Evolutionary conservation across 202 grass and related monocot genomes (phyloP).

Genomic region (Setaria viridis): DNA sequence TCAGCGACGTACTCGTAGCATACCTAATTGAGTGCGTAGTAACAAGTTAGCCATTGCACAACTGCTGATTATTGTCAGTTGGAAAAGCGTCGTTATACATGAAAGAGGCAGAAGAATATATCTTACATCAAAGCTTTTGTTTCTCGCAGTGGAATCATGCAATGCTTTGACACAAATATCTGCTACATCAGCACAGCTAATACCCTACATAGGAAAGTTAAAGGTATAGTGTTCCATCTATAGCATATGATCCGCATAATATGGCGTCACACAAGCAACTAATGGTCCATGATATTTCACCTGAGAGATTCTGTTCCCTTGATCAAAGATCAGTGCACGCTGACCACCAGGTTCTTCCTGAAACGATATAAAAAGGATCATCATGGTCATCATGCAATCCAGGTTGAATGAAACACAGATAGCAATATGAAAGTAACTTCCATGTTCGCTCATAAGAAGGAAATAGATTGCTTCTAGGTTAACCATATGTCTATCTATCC

Average conservation of each 20-base stretch:
- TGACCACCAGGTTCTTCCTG: constrained; percentile 99
- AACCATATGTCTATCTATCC: neutral
- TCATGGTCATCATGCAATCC: neutral
- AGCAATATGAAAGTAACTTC: constrained; percentile 16
- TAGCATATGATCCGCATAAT: neutral
- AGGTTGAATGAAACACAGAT: neutral
- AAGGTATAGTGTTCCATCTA: constrained; percentile 4
- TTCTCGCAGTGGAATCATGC: constrained; percentile 97
- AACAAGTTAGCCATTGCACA: constrained; percentile 5
- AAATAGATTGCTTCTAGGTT: neutral
- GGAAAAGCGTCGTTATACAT: neutral
- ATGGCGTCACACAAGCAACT: neutral
- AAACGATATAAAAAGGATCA: neutral
- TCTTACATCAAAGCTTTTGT: constrained; percentile 99
- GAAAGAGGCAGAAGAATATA: constrained; percentile 31
- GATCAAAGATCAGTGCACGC: constrained; percentile 96
- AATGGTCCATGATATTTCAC: constrained; percentile 49
- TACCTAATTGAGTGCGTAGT: constrained; percentile 51
- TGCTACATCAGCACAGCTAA: constrained; percentile 97
- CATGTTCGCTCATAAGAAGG: neutral
- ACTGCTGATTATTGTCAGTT: neutral
- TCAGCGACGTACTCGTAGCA: constrained; percentile 94
- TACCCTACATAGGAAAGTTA: constrained; percentile 59
- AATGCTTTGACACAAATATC: constrained; percentile 98
- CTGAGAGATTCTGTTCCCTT: constrained; percentile 96